Base-by-base conservation (phyloP, 2,329 filamentous ascomycete species). In the Calonectria naviculata region DNA sequence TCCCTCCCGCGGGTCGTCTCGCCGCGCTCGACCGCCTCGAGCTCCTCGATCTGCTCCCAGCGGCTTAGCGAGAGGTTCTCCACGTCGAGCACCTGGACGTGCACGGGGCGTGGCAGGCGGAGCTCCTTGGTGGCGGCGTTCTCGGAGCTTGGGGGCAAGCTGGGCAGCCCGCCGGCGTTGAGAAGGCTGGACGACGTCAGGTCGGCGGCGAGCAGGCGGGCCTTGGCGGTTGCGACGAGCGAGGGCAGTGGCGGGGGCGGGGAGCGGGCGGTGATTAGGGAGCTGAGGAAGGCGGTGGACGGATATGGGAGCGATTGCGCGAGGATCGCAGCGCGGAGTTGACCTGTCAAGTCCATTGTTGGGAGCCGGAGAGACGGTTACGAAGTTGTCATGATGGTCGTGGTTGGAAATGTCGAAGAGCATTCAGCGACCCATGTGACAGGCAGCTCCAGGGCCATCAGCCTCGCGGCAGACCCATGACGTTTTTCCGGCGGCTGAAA, bases 21-120 rank as follows among this genome's bases (percentile, higher is more conserved):
- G 1, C 94, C 94, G 15, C 93, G 88, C 78, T 93, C 91, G 52
- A 91, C 86, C 49, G 91, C 89, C 81, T 96, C 94, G 8, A 97
- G 90, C 38, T 92, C 91, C 81, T 98, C 95, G 36, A 98, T 89
- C 82, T 98, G 95, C 74, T 94, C 93, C 94, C 95, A 97, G 63
- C 93, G 89, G 76, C 93, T 95, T 64, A 89, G 88, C 2, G 92
- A 89, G 24, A 98, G 88, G 79, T 98, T 95, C 79, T 97, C 93
- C 9, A 98, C 87, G 77, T 97, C 95, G 1, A 98, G 85, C 1
- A 98, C 90, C 82, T 98, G 97, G 1, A 97, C 92, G 4, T 93
- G 87, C 1, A 96, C 87, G 36, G 94, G 89, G 1, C 87, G 87
- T 0, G 84, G 71, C 0, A 98, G 84, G 0, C 83, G 84, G 5